These are phyloP conservation scores for Fusarium solani-melongenae DNA, from an alignment of 2,329 filamentous ascomycete genomes.

Conservation along the genomic window DNA sequence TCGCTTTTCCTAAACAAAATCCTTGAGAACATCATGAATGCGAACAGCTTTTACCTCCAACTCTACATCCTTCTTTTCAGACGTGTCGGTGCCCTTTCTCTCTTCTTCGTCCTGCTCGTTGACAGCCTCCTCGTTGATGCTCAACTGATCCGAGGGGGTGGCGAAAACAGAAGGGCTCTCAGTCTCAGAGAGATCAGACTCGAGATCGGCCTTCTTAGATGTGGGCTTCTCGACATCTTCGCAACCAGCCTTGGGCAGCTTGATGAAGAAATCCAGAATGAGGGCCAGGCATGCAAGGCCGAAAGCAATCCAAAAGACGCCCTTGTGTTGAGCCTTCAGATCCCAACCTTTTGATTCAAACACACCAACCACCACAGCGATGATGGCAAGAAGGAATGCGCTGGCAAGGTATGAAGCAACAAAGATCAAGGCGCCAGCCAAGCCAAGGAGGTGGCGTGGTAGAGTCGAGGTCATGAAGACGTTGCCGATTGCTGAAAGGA, in stretches of 20 bases:
- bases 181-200: background rate
- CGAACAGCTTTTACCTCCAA: background rate
- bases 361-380: slow-evolving; percentile 61
- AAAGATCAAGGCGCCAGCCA: slow-evolving; percentile 73
- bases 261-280: slow-evolving; percentile 48
- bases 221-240: slow-evolving; percentile 30
- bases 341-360: slow-evolving; percentile 54
- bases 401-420: slow-evolving; percentile 70
- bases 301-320: slow-evolving; percentile 70
- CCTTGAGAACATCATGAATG: background rate
- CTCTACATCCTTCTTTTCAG: background rate
- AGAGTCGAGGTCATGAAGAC: slow-evolving; percentile 74
- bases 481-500: slow-evolving; percentile 72
- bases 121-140: background rate
- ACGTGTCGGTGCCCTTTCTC: no score
- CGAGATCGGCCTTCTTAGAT: slow-evolving; percentile 12
- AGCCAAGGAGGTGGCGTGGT: slow-evolving; percentile 67
- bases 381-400: slow-evolving; percentile 70
- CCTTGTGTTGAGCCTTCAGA: slow-evolving; percentile 64
- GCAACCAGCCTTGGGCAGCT: slow-evolving; percentile 39
- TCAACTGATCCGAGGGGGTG: background rate
- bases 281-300: slow-evolving; percentile 61
- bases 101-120: background rate
- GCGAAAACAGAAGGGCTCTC: background rate
- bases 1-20: background rate